phyloP scores from a whole-genome alignment of 192 early-diverging fungal genomes.

The Gorgonomyces haynaldii region DNA sequence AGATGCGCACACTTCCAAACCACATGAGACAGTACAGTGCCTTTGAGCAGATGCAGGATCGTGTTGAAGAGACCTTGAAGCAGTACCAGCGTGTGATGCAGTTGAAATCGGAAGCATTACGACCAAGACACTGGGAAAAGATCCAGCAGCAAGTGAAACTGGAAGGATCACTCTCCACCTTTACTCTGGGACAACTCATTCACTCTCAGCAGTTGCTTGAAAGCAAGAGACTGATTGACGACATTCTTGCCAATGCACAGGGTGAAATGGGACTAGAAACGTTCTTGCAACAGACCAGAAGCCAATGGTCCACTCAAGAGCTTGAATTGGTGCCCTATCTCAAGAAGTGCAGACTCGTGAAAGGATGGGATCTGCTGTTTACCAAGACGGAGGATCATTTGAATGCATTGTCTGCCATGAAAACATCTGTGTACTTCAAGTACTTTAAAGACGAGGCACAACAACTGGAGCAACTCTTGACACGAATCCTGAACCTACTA shows the following conservation, averaged over 20 bases:
- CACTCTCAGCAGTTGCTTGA: slow-evolving; percentile 75
- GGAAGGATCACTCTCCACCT: slow-evolving; percentile 59
- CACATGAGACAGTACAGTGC: slow-evolving; percentile 96
- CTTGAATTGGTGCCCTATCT: slow-evolving; percentile 96
- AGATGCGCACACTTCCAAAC: slow-evolving; percentile 88
- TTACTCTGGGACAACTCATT: slow-evolving; percentile 94
- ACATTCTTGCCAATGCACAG: slow-evolving; percentile 84
- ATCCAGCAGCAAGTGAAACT: slow-evolving; percentile 75
- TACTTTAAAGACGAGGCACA: slow-evolving; percentile 96
- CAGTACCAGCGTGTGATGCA: slow-evolving; percentile 71
- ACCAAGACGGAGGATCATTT: slow-evolving; percentile 91
- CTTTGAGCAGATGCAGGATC: slow-evolving; percentile 86
- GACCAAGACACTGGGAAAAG: slow-evolving; percentile 95
- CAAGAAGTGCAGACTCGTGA: slow-evolving; percentile 91
- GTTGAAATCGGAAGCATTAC: slow-evolving; percentile 90
- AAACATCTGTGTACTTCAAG: slow-evolving; percentile 92
- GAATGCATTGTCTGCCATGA: slow-evolving; percentile 92
- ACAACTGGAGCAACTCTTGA: slow-evolving; percentile 93
- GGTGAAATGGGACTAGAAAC: slow-evolving; percentile 99
- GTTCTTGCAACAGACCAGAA: slow-evolving; percentile 83
- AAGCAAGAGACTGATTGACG: slow-evolving; percentile 74
- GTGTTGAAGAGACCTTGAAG: slow-evolving; percentile 66
- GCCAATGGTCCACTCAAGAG: slow-evolving; percentile 85
- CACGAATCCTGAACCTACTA: slow-evolving; percentile 88
- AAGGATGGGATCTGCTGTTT: slow-evolving; percentile 98